phyloP scores from a whole-genome alignment of 2,329 filamentous ascomycete genomes.

The Aspergillus sp. region DNA sequence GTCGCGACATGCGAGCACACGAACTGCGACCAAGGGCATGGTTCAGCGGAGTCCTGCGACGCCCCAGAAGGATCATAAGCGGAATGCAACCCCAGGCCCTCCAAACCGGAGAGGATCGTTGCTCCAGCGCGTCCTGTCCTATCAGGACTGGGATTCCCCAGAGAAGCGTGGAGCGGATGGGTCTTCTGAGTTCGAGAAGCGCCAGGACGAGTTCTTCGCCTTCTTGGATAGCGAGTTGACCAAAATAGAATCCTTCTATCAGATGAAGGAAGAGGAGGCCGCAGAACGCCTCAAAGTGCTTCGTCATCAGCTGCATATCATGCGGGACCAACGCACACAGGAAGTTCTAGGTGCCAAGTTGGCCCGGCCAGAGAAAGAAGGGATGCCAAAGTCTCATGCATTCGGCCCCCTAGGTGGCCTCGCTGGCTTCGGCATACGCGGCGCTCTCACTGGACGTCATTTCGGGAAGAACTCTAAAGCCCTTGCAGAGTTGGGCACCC shows the following conservation, averaged over 20 bases:
- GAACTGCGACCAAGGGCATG: slow-evolving; percentile 6
- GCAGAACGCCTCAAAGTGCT: slow-evolving; percentile 69
- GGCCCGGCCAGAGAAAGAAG: slow-evolving; percentile 23
- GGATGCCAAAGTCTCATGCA: slow-evolving; percentile 25
- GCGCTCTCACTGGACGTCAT: slow-evolving; percentile 48
- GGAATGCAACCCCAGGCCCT: slow-evolving; percentile 29
- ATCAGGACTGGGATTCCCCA: slow-evolving; percentile 40
- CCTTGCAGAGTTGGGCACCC: slow-evolving; percentile 47
- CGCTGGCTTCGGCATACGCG: slow-evolving; percentile 36
- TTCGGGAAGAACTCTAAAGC: slow-evolving; percentile 60
- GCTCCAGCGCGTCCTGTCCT: slow-evolving; percentile 45
- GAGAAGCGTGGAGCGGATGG: slow-evolving; percentile 52
- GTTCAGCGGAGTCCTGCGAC: slow-evolving; percentile 12
- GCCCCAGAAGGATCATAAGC: slow-evolving; percentile 18
- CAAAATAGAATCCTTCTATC: slow-evolving; percentile 94
- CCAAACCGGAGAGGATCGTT: slow-evolving; percentile 26
- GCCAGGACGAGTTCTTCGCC: slow-evolving; percentile 80
- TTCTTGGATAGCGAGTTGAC: slow-evolving; percentile 81
- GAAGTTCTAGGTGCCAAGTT: slow-evolving; percentile 59
- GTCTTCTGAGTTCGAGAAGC: slow-evolving; percentile 65
- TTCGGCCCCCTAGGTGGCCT: slow-evolving; percentile 27
- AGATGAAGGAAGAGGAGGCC: slow-evolving; percentile 82
- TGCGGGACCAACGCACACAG: slow-evolving; percentile 78
- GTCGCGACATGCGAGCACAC: slow-evolving; percentile 20
- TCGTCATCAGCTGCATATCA: slow-evolving; percentile 84